These are phyloP conservation scores for Artemisia tridentata DNA, from an alignment of 129 eudicot species.

Conservation along the genomic window DNA sequence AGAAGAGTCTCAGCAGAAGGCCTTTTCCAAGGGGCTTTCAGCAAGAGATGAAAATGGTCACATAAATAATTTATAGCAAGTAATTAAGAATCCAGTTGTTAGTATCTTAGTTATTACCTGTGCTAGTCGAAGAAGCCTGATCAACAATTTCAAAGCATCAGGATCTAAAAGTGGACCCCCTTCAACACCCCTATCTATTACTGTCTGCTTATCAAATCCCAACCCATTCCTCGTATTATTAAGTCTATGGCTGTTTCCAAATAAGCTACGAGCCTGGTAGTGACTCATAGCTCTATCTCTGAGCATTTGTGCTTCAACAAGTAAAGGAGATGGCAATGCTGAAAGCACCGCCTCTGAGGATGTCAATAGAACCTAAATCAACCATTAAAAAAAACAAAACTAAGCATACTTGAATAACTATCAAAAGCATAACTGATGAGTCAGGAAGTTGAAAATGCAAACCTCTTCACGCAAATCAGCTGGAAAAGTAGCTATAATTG, in stretches of 20 bases:
- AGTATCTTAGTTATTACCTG: conserved; percentile 43
- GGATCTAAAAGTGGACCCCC: conserved; percentile 93
- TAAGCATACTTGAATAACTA: conserved; percentile 13
- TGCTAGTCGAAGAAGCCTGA: conserved; percentile 78
- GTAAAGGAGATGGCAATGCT: conserved; percentile 95
- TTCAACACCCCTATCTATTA: conserved; percentile 86
- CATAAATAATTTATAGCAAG: neutral
- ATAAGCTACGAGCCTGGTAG: conserved; percentile 92
- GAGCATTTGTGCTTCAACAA: conserved; percentile 98
- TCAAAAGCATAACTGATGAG: neutral
- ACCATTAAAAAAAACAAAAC: conserved; percentile 6
- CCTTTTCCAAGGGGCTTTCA: conserved; percentile 97
- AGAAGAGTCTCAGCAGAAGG: conserved; percentile 81
- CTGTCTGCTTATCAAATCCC: conserved; percentile 78
- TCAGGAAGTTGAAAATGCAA: conserved; percentile 28
- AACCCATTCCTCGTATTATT: conserved; percentile 59
- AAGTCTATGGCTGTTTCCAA: conserved; percentile 77
- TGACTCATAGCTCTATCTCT: conserved; percentile 99
- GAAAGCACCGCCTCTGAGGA: conserved; percentile 95
- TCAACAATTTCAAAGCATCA: conserved; percentile 67
- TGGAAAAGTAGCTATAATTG: conserved; percentile 96
- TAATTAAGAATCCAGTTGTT: too few species aligned
- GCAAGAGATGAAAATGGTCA: conserved; percentile 19
- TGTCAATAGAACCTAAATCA: conserved; percentile 76
- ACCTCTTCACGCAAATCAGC: conserved; percentile 99